These are phyloP conservation scores for Pulveroboletus sp. DNA, from an alignment of 768 basidiomycete species.

Conservation along the genomic window DNA sequence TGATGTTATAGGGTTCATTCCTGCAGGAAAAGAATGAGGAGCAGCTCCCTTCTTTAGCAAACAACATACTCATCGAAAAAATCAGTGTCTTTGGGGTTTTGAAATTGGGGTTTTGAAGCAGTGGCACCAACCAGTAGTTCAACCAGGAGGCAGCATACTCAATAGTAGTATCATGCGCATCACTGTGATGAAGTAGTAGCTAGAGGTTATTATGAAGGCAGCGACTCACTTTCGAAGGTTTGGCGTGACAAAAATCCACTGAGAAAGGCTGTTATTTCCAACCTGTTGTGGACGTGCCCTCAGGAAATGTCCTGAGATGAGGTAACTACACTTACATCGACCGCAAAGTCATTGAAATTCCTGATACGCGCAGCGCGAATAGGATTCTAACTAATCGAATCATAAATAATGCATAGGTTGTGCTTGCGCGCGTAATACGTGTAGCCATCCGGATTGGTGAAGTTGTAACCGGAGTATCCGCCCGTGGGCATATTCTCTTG, in stretches of 20 bases:
- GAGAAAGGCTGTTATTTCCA: conserved; percentile 44
- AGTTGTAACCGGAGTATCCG: conserved; percentile 42
- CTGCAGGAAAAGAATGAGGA: conserved; percentile 7
- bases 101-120: conserved; percentile 48
- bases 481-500: conserved; percentile 56
- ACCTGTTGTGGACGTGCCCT: conserved; percentile 16
- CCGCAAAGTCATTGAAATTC: conserved; percentile 61
- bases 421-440: conserved; percentile 57
- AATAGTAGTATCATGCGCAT: conserved; percentile 63
- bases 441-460: conserved; percentile 33
- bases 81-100: conserved; percentile 54
- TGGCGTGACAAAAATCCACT: conserved; percentile 62
- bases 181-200: conserved; percentile 40
- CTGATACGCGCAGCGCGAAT: conserved; percentile 43
- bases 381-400: conserved; percentile 44
- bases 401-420: conserved; percentile 48
- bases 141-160: conserved; percentile 45
- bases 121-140: conserved; percentile 46
- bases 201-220: neutral
- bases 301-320: neutral
- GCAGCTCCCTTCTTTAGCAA: neutral
- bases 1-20: conserved; percentile 32
- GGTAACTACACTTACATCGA: conserved; percentile 36
- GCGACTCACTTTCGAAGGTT: conserved; percentile 45
- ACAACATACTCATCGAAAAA: conserved; percentile 57